These are phyloP conservation scores for Sporopachydermia quercuum DNA, from an alignment of 805 yeast species.

Conservation along the genomic window DNA sequence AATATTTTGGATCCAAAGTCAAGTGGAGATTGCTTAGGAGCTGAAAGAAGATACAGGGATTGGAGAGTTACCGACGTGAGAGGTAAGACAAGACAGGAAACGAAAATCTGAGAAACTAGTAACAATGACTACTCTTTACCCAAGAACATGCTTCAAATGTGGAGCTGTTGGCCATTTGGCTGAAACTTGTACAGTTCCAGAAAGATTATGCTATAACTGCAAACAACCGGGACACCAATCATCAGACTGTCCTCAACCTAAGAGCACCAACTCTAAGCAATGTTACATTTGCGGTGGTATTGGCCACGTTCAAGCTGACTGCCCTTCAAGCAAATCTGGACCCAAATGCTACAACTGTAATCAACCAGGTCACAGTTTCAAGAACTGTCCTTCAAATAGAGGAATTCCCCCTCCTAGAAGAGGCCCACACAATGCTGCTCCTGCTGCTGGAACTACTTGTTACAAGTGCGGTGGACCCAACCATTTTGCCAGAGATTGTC, in stretches of 20 bases:
- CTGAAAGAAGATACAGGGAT: too few relatives aligned
- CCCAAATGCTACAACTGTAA: slow-evolving; percentile 68
- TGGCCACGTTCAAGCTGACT: slow-evolving; percentile 78
- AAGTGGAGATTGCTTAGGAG: too few relatives aligned
- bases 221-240: slow-evolving; percentile 83
- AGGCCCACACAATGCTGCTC: slow-evolving; percentile 9
- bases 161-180: slow-evolving; percentile 90
- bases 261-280: slow-evolving; percentile 66
- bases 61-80: too few relatives aligned
- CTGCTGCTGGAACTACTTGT: slow-evolving; percentile 36
- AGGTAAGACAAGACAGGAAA: too few relatives aligned
- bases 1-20: too few relatives aligned
- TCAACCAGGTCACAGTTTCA: slow-evolving; percentile 70
- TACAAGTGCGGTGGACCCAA: slow-evolving; percentile 89
- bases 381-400: slow-evolving; percentile 39
- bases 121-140: not conserved
- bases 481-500: slow-evolving; percentile 88
- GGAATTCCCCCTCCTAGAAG: slow-evolving; percentile 20
- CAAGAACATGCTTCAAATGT: slow-evolving; percentile 35
- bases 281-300: slow-evolving; percentile 83
- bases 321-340: slow-evolving; percentile 40
- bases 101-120: too few relatives aligned
- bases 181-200: slow-evolving; percentile 67
- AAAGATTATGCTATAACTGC: slow-evolving; percentile 87
- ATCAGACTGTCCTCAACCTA: slow-evolving; percentile 75